Evolutionary conservation across 2,329 filamentous ascomycete species (phyloP).

Genomic region (Clonostachys rhizophaga): DNA sequence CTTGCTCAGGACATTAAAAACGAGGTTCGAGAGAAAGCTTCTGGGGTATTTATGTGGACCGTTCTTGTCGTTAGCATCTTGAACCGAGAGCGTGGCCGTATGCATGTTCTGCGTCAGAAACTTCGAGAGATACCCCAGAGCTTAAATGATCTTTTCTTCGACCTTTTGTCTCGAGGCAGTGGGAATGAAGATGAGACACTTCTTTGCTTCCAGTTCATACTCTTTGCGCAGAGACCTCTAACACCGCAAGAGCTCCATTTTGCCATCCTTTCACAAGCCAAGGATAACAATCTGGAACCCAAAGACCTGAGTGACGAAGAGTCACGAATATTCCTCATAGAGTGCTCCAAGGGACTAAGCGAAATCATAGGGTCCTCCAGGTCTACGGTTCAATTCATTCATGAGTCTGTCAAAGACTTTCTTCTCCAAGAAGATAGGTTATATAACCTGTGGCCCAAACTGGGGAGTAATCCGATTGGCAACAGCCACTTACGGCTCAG

Average conservation of each 20-base stretch:
- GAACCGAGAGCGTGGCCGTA: conserved; percentile 18
- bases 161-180: conserved; percentile 43
- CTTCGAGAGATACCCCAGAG: conserved; percentile 26
- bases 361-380: conserved; percentile 21
- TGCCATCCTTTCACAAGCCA: conserved; percentile 1
- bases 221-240: conserved; percentile 39
- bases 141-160: conserved; percentile 41
- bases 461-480: neutral
- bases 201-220: conserved; percentile 44
- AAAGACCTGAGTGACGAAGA: conserved; percentile 3
- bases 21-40: conserved; percentile 34
- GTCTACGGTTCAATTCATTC: conserved; percentile 34
- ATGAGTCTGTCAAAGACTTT: conserved; percentile 42
- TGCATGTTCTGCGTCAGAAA: conserved; percentile 10
- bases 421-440: conserved; percentile 19
- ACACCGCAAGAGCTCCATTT: conserved; percentile 33
- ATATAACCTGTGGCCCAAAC: neutral
- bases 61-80: conserved; percentile 28
- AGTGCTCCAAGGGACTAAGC: conserved; percentile 35
- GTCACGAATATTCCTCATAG: conserved; percentile 13
- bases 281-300: neutral
- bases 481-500: neutral
- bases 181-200: conserved; percentile 30
- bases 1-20: conserved; percentile 10
- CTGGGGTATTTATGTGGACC: conserved; percentile 34